These are phyloP conservation scores for Suillus brevipes DNA, from an alignment of 768 basidiomycete species.

Conservation along the genomic window DNA sequence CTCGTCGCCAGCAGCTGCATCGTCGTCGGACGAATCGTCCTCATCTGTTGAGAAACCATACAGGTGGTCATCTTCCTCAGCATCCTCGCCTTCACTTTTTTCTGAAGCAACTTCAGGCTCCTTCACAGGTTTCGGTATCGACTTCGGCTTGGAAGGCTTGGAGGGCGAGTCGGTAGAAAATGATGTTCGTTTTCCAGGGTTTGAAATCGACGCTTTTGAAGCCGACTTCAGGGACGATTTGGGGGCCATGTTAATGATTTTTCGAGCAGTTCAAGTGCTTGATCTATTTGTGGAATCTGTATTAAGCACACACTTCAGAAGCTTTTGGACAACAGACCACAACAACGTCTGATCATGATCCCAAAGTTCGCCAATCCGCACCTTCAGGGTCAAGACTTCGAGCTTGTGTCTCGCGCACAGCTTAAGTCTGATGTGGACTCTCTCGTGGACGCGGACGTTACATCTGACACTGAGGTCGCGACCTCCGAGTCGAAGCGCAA, in stretches of 20 bases:
- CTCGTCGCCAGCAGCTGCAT: slow-evolving; percentile 53
- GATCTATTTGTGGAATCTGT: not conserved
- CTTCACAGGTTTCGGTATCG: not conserved
- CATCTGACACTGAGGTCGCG: slow-evolving; percentile 2
- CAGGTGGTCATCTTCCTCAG: slow-evolving; percentile 45
- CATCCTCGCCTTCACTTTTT: slow-evolving; percentile 12
- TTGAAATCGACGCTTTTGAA: slow-evolving; percentile 19
- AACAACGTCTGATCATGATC: slow-evolving; percentile 27
- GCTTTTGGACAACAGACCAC: slow-evolving; percentile 15
- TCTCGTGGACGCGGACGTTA: slow-evolving; percentile 11
- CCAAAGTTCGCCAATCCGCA: slow-evolving; percentile 52
- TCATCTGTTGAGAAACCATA: slow-evolving; percentile 79
- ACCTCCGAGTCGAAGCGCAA: slow-evolving; percentile 22
- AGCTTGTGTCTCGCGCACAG: slow-evolving; percentile 39
- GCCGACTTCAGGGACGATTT: slow-evolving; percentile 8
- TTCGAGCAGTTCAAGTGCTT: not conserved
- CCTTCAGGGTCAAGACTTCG: slow-evolving; percentile 32
- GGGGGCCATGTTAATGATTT: slow-evolving; percentile 5
- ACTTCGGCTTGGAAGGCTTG: slow-evolving; percentile 5
- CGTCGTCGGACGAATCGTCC: slow-evolving; percentile 78
- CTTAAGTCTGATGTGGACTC: slow-evolving; percentile 17
- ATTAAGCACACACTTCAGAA: not conserved
- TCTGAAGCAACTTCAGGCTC: slow-evolving; percentile 4
- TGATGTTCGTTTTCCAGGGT: slow-evolving; percentile 17
- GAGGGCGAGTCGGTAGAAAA: slow-evolving; percentile 13